Evolutionary conservation across 257 asterid genomes (phyloP).

Genomic region (Salvia rosmarinus): DNA sequence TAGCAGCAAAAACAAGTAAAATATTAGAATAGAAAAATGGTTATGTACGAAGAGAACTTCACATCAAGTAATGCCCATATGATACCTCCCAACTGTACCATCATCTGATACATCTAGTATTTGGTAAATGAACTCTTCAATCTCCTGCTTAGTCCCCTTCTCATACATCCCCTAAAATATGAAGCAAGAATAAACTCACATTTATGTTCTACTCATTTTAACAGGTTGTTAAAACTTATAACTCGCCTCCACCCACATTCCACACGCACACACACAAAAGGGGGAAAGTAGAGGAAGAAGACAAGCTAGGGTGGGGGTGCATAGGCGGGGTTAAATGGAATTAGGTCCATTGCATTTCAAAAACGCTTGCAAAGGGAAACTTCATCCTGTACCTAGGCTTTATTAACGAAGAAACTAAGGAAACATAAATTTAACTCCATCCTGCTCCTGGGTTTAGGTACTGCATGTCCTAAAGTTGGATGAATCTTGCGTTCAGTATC

Average conservation of each 20-base stretch:
- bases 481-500: not conserved
- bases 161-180: constrained; percentile 77
- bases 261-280: no score
- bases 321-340: no score
- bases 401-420: not conserved
- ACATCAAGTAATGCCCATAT: constrained; percentile 16
- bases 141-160: constrained; percentile 86
- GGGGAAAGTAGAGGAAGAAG: no score
- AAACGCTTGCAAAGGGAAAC: not conserved
- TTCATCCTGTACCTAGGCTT: not conserved
- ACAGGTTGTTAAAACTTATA: constrained; percentile 1
- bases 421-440: not conserved
- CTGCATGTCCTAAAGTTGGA: not conserved
- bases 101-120: constrained; percentile 71
- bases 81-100: constrained; percentile 71
- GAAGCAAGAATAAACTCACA: constrained; percentile 20
- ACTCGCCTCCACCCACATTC: no score
- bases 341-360: not conserved
- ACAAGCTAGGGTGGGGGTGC: no score
- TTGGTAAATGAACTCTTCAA: constrained; percentile 87
- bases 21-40: constrained; percentile 12
- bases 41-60: constrained; percentile 5
- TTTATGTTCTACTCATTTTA: constrained; percentile 4
- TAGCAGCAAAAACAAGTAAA: constrained; percentile 41
- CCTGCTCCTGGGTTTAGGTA: not conserved